Conservation (phyloP, 805 yeast genomes). For the Tetrapisispora taiwanensis region DNA sequence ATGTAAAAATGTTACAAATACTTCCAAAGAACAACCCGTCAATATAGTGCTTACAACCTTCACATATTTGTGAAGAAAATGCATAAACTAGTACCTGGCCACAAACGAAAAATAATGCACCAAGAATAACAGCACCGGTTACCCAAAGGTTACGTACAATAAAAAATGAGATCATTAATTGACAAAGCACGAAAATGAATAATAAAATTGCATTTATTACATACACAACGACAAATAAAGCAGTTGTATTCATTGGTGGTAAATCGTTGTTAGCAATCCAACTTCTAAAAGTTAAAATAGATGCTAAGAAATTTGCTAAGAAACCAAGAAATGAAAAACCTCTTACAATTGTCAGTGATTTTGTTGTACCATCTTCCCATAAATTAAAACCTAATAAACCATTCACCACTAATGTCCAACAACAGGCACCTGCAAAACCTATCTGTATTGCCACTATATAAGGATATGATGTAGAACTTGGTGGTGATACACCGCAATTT, state of each 20-base stretch:
- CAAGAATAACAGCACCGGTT: conserved; percentile 68
- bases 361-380: conserved; percentile 87
- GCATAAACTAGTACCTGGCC: conserved; percentile 76
- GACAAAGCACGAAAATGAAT: conserved; percentile 53
- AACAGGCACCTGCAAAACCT: conserved; percentile 62
- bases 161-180: conserved; percentile 53
- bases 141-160: conserved; percentile 80
- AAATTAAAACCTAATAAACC: conserved; percentile 80
- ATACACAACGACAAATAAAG: conserved; percentile 60
- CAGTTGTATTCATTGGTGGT: conserved; percentile 46
- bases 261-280: conserved; percentile 40
- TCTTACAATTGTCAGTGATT: conserved; percentile 50
- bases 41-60: conserved; percentile 66
- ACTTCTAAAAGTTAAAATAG: conserved; percentile 63
- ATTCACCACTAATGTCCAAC: conserved; percentile 57
- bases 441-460: conserved; percentile 77
- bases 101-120: conserved; percentile 59
- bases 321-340: conserved; percentile 47
- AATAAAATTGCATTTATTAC: conserved; percentile 61
- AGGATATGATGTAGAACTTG: conserved; percentile 63
- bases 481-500: conserved; percentile 89
- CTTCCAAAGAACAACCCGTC: conserved; percentile 87
- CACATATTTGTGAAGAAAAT: conserved; percentile 57
- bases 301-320: conserved; percentile 51
- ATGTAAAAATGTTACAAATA: conserved; percentile 64